These are phyloP conservation scores for Aegilops speltoides DNA, from an alignment of 176 grass and related monocot genomes.

Conservation along the genomic window DNA sequence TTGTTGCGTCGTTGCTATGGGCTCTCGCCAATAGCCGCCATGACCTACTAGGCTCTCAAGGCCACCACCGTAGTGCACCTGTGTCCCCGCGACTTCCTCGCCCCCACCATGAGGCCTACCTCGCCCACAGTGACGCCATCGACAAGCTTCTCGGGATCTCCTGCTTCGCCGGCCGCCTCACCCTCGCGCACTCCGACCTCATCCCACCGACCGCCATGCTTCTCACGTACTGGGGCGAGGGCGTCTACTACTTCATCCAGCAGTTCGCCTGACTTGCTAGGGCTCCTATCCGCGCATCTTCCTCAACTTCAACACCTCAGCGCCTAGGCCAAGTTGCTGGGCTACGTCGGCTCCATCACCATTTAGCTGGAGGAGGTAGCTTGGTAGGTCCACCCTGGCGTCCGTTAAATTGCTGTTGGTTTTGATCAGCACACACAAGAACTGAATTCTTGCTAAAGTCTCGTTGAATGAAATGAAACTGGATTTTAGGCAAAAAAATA, in stretches of 20 bases:
- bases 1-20: neutral
- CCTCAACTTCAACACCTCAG: slow-evolving; percentile 48
- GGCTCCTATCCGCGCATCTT: slow-evolving; percentile 47
- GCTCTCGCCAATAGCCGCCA: neutral
- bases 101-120: slow-evolving; percentile 77
- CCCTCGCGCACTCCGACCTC: slow-evolving; percentile 32
- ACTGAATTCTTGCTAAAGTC: slow-evolving; percentile 55
- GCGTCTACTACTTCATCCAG: slow-evolving; percentile 64
- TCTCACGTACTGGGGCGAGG: slow-evolving; percentile 56
- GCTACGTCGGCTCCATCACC: slow-evolving; percentile 51
- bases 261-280: slow-evolving; percentile 64
- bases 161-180: slow-evolving; percentile 73
- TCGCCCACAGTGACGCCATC: slow-evolving; percentile 79
- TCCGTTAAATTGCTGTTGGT: slow-evolving; percentile 52
- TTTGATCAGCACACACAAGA: slow-evolving; percentile 63
- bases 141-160: slow-evolving; percentile 97
- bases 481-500: neutral
- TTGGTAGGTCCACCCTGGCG: slow-evolving; percentile 50
- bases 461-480: slow-evolving; percentile 31
- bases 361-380: slow-evolving; percentile 40
- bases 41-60: slow-evolving; percentile 31
- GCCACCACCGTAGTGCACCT: neutral
- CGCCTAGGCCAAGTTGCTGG: slow-evolving; percentile 42
- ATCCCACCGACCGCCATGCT: slow-evolving; percentile 19
- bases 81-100: slow-evolving; percentile 60